Evolutionary conservation across 2,329 filamentous ascomycete genomes (phyloP), one percentile per base, ranked within the genome.

Genomic region (Aschersonia sp.): DNA sequence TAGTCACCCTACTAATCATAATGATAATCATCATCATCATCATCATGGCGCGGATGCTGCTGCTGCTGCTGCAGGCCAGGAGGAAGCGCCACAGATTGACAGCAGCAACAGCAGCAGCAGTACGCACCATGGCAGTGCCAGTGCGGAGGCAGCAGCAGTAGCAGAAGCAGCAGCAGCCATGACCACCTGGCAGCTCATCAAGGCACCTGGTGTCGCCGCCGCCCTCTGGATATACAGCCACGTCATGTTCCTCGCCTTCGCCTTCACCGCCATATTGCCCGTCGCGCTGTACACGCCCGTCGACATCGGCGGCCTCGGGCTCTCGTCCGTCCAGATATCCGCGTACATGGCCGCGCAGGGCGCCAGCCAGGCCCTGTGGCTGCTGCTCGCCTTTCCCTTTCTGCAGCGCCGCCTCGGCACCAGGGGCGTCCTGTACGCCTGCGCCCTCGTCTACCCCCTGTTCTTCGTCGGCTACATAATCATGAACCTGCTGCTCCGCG

Each of bases 261-360:
- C 77, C 1, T 89, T 82, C 61, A 89, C 84, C 0, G 82, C 84
- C 48, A 68, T 88, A 40, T 58, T 76, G 1, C 81, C 84, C 0
- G 72, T 89, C 1, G 83, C 81, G 58, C 79, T 79, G 64, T 88
- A 74, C 62, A 86, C 81, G 0, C 68, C 72, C 3, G 55, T 83
- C 5, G 5, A 58, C 0, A 69, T 81, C 0, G 85, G 85, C 35
- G 86, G 86, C 0, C 73, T 80, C 44, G 75, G 71, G 3, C 82
- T 88, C 59, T 63, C 69, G 0, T 67, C 81, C 0, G 58, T 74
- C 4, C 71, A 77, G 46, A 90, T 88, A 51, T 81, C 82, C 1
- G 54, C 79, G 2, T 76, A 82, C 63, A 74, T 90, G 65, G 77
- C 71, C 1, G 49, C 81, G 1, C 74, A 72, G 29, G 86, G 86